Conservation (phyloP, 2,329 filamentous ascomycete genomes). For the Colletotrichum ledebouriae region DNA sequence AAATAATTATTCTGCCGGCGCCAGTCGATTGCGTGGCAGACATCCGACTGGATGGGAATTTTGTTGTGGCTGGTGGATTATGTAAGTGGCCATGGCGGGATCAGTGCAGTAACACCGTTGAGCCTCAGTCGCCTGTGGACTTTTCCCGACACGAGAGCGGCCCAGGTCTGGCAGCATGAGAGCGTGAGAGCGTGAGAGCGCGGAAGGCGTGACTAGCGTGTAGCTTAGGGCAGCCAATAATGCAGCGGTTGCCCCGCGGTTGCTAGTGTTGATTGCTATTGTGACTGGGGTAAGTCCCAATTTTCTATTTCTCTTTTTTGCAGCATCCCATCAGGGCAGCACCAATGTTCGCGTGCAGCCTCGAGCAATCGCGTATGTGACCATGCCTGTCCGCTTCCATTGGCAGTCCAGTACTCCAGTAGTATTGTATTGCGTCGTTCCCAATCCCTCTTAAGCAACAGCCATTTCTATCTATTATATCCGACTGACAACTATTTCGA, state of each 20-base stretch:
- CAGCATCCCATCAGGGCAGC: slow-evolving; percentile 13
- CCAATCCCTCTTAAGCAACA: slow-evolving; percentile 30
- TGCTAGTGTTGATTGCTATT: slow-evolving; percentile 64
- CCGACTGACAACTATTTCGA: neutral
- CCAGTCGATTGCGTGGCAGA: neutral
- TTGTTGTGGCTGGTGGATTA: too few species aligned
- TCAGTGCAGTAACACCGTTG: neutral
- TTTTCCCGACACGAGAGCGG: slow-evolving; percentile 19
- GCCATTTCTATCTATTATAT: slow-evolving; percentile 25
- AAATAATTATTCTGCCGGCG: slow-evolving; percentile 39
- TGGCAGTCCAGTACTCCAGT: too few species aligned
- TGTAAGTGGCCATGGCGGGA: too few species aligned
- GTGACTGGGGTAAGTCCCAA: slow-evolving; percentile 25
- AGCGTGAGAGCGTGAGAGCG: neutral
- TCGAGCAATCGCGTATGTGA: slow-evolving; percentile 36
- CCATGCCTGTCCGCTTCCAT: slow-evolving; percentile 17
- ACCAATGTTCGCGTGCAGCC: slow-evolving; percentile 34
- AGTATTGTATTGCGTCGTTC: slow-evolving; percentile 2
- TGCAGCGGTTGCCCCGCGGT: slow-evolving; percentile 67
- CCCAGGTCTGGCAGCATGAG: neutral
- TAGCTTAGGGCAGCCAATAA: slow-evolving; percentile 56
- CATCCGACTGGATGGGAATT: too few species aligned
- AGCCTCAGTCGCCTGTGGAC: neutral
- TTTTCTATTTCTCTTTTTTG: slow-evolving; percentile 28
- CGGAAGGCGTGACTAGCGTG: slow-evolving; percentile 26